Percentiles rank a stretch among this genome's conserved stretches.
These are phyloP conservation scores for Mycena capillaripes DNA, from an alignment of 768 basidiomycete species.

Conservation along the genomic window DNA sequence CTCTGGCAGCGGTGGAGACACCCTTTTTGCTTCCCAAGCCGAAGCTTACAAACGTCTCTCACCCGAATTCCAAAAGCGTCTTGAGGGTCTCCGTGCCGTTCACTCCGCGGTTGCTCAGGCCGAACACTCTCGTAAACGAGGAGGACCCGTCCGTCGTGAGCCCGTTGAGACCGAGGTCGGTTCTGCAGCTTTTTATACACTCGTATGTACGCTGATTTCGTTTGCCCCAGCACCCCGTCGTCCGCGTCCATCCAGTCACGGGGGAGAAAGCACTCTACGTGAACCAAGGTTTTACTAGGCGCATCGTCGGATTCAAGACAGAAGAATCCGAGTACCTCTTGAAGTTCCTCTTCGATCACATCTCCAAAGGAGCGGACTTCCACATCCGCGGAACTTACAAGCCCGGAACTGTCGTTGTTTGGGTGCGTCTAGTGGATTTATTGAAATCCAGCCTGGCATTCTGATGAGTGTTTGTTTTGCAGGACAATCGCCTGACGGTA, in stretches of 20 bases:
- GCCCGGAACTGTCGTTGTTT: constrained; percentile 69
- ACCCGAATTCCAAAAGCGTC: constrained; percentile 66
- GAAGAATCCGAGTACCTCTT: constrained; percentile 70
- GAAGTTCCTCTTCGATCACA: constrained; percentile 68
- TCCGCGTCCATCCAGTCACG: constrained; percentile 72
- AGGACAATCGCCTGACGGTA: constrained; percentile 57
- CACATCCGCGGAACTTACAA: constrained; percentile 64
- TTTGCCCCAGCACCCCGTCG: constrained; percentile 61
- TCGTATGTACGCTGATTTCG: neutral
- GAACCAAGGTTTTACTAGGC: constrained; percentile 67
- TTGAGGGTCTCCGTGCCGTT: constrained; percentile 69
- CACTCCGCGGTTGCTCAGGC: constrained; percentile 69
- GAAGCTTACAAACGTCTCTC: constrained; percentile 74
- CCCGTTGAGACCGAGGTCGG: constrained; percentile 61
- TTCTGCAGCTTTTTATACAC: neutral
- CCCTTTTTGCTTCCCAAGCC: constrained; percentile 68
- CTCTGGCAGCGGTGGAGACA: constrained; percentile 60
- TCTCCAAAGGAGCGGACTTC: constrained; percentile 64
- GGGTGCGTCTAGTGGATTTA: constrained; percentile 53
- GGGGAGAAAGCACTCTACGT: constrained; percentile 74
- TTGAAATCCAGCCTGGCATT: too few relatives aligned
- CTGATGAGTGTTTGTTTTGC: too few relatives aligned
- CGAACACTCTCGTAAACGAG: constrained; percentile 57
- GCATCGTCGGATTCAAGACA: constrained; percentile 67
- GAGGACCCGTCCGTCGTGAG: constrained; percentile 64